Base-by-base conservation (phyloP, 2,329 filamentous ascomycete species). In the Xylogone sp. region DNA sequence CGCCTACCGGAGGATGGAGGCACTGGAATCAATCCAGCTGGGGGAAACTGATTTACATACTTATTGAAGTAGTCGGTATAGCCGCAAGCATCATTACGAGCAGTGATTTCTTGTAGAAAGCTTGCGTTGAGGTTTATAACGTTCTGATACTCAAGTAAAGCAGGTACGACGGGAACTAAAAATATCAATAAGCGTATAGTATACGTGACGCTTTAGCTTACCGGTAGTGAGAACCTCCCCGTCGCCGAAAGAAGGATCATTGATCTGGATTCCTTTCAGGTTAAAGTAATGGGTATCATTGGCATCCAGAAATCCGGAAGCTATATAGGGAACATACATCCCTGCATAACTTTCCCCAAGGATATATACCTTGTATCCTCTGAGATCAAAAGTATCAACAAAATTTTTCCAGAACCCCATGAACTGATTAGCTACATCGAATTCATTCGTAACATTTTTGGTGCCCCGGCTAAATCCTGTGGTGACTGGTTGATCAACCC, bases 341-440 rank as follows among this genome's bases (percentile, higher is more conserved):
- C 81, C 81, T 5, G 77, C 82, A 62, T 80, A 84, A n/a, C 71
- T 77, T 65, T 86, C 83, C 8, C 83, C 83, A 0, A 81, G 75
- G 55, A 87, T 75, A 62, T 82, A 87, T n/a, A 85, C 71, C 60
- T 84, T 82, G 54, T 73, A 76, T 19, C 74, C 71, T 34, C 79
- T 70, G 51, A 83, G 71, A 20, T 65, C 70, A 53, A 85, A 85
- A 0, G 77, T 79, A 31, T 82, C 70, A 22, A 83, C 66, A 54
- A 84, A 84, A 64, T 84, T 84, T 69, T 83, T 81, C 70, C 76
- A 83, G 66, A 84, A 85, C 43, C 78, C 79, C 10, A 81, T 71
- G 61, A 84, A 84, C 53, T 84, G 72, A 18, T 68, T 66, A 0
- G 79, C 77, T 22, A 78, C 72, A 57, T 82, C 79, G 21, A 72